phyloP scores from a whole-genome alignment of 768 basidiomycete genomes.

The Cystobasidium tubakii region DNA sequence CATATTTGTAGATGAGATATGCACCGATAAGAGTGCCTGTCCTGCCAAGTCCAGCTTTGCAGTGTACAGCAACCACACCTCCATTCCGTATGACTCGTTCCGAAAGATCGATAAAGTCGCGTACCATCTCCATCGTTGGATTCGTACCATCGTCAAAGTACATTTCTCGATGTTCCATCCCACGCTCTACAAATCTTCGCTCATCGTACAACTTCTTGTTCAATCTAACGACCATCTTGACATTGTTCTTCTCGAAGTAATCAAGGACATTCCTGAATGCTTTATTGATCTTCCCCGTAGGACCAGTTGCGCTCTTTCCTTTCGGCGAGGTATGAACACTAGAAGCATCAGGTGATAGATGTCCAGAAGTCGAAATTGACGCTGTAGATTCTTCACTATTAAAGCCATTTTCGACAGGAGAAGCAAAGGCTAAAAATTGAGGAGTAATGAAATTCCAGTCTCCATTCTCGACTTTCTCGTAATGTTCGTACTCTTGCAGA shows the following conservation, averaged over 20 bases:
- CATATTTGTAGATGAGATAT: constrained; percentile 97
- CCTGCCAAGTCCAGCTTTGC: constrained; percentile 91
- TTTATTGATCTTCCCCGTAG: constrained; percentile 45
- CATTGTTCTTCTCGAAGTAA: constrained; percentile 77
- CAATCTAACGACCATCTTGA: constrained; percentile 81
- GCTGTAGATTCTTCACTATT: constrained; percentile 13
- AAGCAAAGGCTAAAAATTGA: constrained; percentile 55
- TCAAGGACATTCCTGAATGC: constrained; percentile 86
- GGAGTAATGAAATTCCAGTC: constrained; percentile 85
- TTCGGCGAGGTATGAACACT: constrained; percentile 13
- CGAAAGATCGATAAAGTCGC: constrained; percentile 78
- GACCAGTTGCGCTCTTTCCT: constrained; percentile 21
- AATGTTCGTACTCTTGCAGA: constrained; percentile 84
- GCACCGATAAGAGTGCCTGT: constrained; percentile 96
- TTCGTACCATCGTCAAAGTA: constrained; percentile 99
- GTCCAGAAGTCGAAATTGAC: constrained; percentile 9
- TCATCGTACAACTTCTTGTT: constrained; percentile 89
- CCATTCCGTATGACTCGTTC: constrained; percentile 71
- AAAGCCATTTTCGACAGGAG: constrained; percentile 59
- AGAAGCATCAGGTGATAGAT: background rate
- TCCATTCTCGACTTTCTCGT: constrained; percentile 90
- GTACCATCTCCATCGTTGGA: constrained; percentile 88
- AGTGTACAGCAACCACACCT: constrained; percentile 55
- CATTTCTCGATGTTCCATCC: constrained; percentile 80
- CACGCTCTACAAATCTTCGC: constrained; percentile 69